Evolutionary conservation across 352 stramenopile species (phyloP).

Genomic region (Phytophthora fragariaefolia): DNA sequence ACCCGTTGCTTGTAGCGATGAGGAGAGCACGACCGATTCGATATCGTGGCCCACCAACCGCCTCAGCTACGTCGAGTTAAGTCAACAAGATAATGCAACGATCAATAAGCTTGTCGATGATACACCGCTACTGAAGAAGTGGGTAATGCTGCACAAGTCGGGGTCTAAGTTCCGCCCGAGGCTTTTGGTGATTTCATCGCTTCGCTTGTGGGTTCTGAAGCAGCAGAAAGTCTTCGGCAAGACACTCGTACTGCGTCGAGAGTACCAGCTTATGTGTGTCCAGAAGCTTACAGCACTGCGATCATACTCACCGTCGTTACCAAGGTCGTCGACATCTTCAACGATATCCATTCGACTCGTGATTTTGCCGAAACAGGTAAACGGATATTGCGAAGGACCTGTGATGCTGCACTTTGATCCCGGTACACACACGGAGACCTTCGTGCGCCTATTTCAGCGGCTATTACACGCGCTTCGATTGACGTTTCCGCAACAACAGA

Average conservation of each 20-base stretch:
- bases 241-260: conserved; percentile 37
- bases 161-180: conserved; percentile 48
- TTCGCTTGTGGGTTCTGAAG: conserved; percentile 60
- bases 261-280: conserved; percentile 58
- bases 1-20: conserved; percentile 20
- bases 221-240: conserved; percentile 54
- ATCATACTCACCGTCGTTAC: conserved; percentile 5
- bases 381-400: conserved; percentile 15
- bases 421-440: conserved; percentile 56
- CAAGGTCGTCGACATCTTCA: conserved; percentile 8
- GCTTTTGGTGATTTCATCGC: conserved; percentile 62
- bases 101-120: conserved; percentile 67
- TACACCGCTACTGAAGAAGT: conserved; percentile 63
- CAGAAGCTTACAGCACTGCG: conserved; percentile 46
- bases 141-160: conserved; percentile 59
- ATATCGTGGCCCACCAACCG: conserved; percentile 68
- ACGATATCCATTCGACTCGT: conserved; percentile 47
- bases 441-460: conserved; percentile 63
- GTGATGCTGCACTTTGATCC: conserved; percentile 60
- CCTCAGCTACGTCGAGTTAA: conserved; percentile 69
- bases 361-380: conserved; percentile 17
- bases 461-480: conserved; percentile 54
- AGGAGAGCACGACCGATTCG: conserved; percentile 28
- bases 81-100: conserved; percentile 37
- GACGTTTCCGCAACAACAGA: conserved; percentile 47